phyloP scores from a whole-genome alignment of 192 early-diverging fungal genomes.

The Podila clonocystis region DNA sequence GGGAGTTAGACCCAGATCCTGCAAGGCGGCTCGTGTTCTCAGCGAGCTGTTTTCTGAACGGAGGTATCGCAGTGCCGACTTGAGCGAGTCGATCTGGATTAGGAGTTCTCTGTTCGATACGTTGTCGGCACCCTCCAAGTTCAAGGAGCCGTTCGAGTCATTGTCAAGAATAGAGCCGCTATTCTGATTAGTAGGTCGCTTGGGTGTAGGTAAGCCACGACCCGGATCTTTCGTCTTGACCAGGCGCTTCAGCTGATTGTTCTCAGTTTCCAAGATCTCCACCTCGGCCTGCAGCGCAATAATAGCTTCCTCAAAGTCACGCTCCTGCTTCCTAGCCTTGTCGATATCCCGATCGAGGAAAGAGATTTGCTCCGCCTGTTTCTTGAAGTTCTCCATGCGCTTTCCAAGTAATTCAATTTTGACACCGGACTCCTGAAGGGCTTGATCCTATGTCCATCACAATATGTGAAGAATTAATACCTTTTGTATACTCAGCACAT shows the following conservation, averaged over 20 bases:
- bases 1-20: conserved; percentile 42
- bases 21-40: conserved; percentile 67
- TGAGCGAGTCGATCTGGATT: conserved; percentile 73
- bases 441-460: conserved; percentile 69
- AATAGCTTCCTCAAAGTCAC: conserved; percentile 78
- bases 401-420: conserved; percentile 88
- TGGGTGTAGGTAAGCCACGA: conserved; percentile 12
- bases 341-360: conserved; percentile 69
- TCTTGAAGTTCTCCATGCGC: conserved; percentile 72
- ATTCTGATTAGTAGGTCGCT: conserved; percentile 15
- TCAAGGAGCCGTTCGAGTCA: conserved; percentile 13
- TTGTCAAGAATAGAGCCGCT: conserved; percentile 25
- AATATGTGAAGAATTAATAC: neutral
- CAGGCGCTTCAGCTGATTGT: conserved; percentile 59
- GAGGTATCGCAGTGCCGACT: conserved; percentile 78
- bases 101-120: conserved; percentile 28
- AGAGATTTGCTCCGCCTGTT: conserved; percentile 71
- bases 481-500: too few species aligned
- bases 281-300: conserved; percentile 75
- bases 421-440: conserved; percentile 76
- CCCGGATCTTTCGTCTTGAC: conserved; percentile 47
- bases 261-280: conserved; percentile 74
- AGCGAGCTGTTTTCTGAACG: conserved; percentile 86
- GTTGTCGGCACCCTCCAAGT: conserved; percentile 18
- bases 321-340: conserved; percentile 67